Evolutionary conservation across 768 basidiomycete species (phyloP).

Genomic region (Zangia roseola): DNA sequence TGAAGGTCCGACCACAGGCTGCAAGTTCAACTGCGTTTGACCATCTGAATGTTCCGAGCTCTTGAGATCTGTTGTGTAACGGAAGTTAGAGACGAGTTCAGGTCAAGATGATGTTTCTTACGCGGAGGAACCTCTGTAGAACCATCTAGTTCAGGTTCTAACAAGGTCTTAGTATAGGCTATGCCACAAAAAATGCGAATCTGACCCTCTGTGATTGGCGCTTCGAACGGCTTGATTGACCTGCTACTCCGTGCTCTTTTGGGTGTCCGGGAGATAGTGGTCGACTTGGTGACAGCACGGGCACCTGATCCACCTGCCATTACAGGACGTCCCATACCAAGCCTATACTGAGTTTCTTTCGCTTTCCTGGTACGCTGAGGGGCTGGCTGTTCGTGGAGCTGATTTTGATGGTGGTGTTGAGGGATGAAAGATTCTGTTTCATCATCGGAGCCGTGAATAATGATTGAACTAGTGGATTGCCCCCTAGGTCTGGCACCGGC

Average conservation of each 20-base stretch:
- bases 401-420: slow-evolving; percentile 17
- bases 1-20: slow-evolving; percentile 3
- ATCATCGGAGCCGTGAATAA: slow-evolving; percentile 44
- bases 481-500: slow-evolving; percentile 27
- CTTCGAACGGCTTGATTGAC: slow-evolving; percentile 49
- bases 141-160: slow-evolving; percentile 28
- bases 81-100: not conserved
- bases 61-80: slow-evolving; percentile 5
- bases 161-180: slow-evolving; percentile 10
- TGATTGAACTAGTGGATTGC: slow-evolving; percentile 34
- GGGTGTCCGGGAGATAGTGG: slow-evolving; percentile 44
- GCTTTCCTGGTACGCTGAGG: slow-evolving; percentile 59
- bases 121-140: slow-evolving; percentile 4
- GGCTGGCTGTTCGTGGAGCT: slow-evolving; percentile 17
- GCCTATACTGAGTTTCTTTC: slow-evolving; percentile 64
- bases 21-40: slow-evolving; percentile 6
- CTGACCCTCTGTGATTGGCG: slow-evolving; percentile 57
- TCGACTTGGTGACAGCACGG: slow-evolving; percentile 60
- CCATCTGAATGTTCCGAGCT: not conserved
- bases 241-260: slow-evolving; percentile 51
- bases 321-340: slow-evolving; percentile 72
- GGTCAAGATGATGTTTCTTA: slow-evolving; percentile 9
- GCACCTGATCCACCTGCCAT: slow-evolving; percentile 66
- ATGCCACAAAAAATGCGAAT: not conserved
- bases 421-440: slow-evolving; percentile 34